phyloP scores from a whole-genome alignment of 2,329 filamentous ascomycete genomes.

The Plenodomus lindquistii region DNA sequence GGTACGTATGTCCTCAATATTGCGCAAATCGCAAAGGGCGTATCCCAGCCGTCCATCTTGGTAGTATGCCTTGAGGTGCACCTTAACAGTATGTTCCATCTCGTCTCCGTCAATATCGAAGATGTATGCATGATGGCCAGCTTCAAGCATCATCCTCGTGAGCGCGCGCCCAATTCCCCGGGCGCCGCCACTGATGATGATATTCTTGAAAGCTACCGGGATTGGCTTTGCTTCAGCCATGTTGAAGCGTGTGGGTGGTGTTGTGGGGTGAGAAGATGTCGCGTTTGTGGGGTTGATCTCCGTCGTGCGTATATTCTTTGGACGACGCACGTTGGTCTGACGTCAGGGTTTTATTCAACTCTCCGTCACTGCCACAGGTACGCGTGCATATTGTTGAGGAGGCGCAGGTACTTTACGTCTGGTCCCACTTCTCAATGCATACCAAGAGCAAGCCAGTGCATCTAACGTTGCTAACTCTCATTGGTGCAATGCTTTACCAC shows the following conservation, averaged over 20 bases:
- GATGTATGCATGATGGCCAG: constrained; percentile 53
- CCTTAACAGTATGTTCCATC: constrained; percentile 44
- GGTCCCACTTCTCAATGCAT: not conserved
- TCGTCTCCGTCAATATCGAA: constrained; percentile 49
- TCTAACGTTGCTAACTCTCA: not conserved
- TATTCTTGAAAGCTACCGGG: constrained; percentile 29
- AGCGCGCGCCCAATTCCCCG: constrained; percentile 55
- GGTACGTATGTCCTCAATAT: constrained; percentile 47
- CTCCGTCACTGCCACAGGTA: not conserved
- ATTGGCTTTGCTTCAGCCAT: constrained; percentile 9
- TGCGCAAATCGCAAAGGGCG: constrained; percentile 51
- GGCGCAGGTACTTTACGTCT: not conserved
- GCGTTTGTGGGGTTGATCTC: constrained; percentile 1
- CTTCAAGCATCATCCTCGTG: constrained; percentile 51
- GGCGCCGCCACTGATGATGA: constrained; percentile 50
- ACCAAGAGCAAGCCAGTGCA: not conserved
- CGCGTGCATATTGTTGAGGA: not conserved
- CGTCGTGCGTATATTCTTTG: constrained; percentile 5
- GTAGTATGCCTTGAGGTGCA: constrained; percentile 46
- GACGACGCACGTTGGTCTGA: constrained; percentile 27
- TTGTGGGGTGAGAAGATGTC: not conserved
- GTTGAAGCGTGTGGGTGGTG: constrained; percentile 1
- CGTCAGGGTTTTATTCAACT: constrained; percentile 17
- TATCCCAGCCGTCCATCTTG: constrained; percentile 39
- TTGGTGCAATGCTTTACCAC: not conserved